Evolutionary conservation across 2,329 filamentous ascomycete genomes (phyloP).

Genomic region (Fusarium sp.): DNA sequence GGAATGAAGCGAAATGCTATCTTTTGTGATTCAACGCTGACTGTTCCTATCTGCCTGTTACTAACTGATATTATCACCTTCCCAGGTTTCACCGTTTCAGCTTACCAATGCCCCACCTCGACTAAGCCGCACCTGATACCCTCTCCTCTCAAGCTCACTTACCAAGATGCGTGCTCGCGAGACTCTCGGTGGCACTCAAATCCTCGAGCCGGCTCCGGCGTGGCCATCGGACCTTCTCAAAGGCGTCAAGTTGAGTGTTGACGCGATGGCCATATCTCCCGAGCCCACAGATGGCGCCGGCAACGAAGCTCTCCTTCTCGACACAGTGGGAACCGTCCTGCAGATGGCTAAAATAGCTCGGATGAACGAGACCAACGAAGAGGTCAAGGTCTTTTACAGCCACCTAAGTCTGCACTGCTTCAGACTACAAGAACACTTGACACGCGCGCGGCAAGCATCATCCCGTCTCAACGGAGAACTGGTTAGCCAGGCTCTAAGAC

Average conservation of each 20-base stretch:
- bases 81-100: neutral
- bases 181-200: neutral
- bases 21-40: neutral
- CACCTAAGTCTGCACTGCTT: neutral
- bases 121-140: neutral
- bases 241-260: neutral
- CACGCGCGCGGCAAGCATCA: neutral
- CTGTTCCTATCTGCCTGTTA: neutral
- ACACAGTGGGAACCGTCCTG: neutral
- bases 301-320: neutral
- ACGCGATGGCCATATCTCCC: neutral
- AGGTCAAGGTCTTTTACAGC: neutral
- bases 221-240: neutral
- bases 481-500: neutral
- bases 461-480: neutral
- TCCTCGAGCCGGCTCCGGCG: neutral
- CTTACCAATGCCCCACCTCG: neutral
- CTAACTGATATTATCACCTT: neutral
- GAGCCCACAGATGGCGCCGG: neutral
- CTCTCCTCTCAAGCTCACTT: neutral
- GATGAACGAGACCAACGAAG: neutral
- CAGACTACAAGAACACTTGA: neutral
- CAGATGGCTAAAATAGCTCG: neutral
- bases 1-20: rapidly evolving
- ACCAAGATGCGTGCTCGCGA: neutral